Percentiles rank a stretch among this genome's conserved stretches.
Conservation (phyloP, 1,284 basidiomycete genomes). For the Phenoliferia sp. region DNA sequence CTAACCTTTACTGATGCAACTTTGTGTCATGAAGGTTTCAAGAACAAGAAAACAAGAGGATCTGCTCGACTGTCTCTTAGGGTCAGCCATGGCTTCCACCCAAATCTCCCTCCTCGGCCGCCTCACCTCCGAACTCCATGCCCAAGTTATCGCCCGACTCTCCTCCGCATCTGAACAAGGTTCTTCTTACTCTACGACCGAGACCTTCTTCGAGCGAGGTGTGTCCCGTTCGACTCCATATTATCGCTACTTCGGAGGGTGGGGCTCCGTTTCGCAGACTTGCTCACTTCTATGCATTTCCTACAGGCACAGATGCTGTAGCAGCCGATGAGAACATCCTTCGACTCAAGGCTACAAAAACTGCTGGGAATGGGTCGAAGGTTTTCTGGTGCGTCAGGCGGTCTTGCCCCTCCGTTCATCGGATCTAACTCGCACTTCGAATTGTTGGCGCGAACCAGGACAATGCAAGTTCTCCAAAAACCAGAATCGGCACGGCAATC, state of each 20-base stretch:
- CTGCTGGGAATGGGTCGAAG: background rate
- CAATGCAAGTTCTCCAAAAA: background rate
- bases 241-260: background rate
- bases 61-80: too few relatives aligned
- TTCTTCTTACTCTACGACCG: background rate
- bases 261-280: background rate
- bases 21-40: too few relatives aligned
- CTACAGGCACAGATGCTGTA: background rate
- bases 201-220: background rate
- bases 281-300: background rate
- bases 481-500: background rate
- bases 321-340: background rate
- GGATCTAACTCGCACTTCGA: background rate
- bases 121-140: background rate
- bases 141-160: background rate
- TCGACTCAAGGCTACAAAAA: background rate
- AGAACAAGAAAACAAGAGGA: too few relatives aligned
- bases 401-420: background rate
- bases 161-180: background rate
- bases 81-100: background rate
- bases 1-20: too few relatives aligned
- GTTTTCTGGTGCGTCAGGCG: background rate
- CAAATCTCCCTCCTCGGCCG: background rate
- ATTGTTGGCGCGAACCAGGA: background rate
- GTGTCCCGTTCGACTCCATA: background rate